phyloP scores from a whole-genome alignment of 208 protist species.

The Leishmania aethiopica region DNA sequence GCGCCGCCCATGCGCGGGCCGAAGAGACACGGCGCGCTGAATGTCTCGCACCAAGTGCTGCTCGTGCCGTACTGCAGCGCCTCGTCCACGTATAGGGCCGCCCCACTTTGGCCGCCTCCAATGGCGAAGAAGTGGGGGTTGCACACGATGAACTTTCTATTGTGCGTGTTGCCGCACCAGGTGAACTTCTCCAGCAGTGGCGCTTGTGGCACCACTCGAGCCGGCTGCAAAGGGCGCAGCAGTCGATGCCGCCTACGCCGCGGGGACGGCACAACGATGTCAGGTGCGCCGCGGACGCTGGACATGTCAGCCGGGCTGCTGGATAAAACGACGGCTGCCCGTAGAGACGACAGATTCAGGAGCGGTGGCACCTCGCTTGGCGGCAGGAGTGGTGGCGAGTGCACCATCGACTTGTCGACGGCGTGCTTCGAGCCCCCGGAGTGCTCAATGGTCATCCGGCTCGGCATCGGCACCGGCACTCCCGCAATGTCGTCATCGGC shows the following conservation, averaged over 20 bases:
- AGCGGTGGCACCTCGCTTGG: background rate
- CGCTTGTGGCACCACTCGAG: constrained; percentile 6
- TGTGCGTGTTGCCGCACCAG: constrained; percentile 30
- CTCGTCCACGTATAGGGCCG: constrained; percentile 56
- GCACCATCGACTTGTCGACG: too few relatives aligned
- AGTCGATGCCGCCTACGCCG: background rate
- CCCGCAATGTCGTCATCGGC: background rate
- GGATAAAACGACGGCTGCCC: background rate
- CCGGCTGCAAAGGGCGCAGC: background rate
- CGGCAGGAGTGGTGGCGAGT: background rate
- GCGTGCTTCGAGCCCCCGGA: background rate
- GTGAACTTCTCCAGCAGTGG: constrained; percentile 35
- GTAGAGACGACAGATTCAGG: background rate
- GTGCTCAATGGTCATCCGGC: constrained; percentile 17
- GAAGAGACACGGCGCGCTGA: constrained; percentile 48
- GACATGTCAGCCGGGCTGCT: background rate
- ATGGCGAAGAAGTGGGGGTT: constrained; percentile 52
- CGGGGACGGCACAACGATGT: background rate
- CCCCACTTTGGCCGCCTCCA: constrained; percentile 53
- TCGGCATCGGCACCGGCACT: constrained; percentile 19
- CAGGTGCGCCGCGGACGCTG: background rate
- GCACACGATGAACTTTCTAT: constrained; percentile 54
- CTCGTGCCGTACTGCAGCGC: constrained; percentile 58
- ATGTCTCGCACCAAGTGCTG: constrained; percentile 57
- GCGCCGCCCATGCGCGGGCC: background rate